Percentiles rank a stretch among this genome's conserved stretches.
Evolutionary conservation across 2,329 filamentous ascomycete genomes (phyloP).

Genomic region (Xylariaceae sp.): DNA sequence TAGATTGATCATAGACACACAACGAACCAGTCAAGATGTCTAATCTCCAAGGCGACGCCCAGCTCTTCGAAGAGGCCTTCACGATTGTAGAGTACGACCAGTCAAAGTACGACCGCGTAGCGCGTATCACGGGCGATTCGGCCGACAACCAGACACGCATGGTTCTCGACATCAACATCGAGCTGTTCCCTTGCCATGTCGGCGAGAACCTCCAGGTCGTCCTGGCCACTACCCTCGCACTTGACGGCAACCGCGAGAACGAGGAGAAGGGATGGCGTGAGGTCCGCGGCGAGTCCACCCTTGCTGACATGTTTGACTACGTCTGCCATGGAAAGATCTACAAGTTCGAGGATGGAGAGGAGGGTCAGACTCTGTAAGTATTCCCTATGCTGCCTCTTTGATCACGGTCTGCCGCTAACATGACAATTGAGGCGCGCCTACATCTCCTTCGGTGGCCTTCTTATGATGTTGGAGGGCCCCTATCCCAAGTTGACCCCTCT

Average conservation of each 20-base stretch:
- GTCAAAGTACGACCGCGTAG: constrained; percentile 92
- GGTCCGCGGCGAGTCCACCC: constrained; percentile 54
- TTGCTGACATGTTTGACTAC: constrained; percentile 81
- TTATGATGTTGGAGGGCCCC: constrained; percentile 88
- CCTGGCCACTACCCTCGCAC: constrained; percentile 76
- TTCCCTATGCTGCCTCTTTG: not conserved
- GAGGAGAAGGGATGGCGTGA: constrained; percentile 70
- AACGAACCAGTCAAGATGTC: constrained; percentile 34
- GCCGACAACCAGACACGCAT: constrained; percentile 71
- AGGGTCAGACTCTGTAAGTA: constrained; percentile 81
- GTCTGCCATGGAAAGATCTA: constrained; percentile 88
- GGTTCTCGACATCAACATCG: constrained; percentile 88
- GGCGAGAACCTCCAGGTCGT: constrained; percentile 78
- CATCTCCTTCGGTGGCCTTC: constrained; percentile 85
- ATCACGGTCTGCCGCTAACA: constrained; percentile 2
- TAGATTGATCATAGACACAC: too few relatives aligned
- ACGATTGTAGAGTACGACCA: constrained; percentile 73
- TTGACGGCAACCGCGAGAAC: constrained; percentile 39
- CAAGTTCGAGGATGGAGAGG: constrained; percentile 74
- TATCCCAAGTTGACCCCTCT: constrained; percentile 93
- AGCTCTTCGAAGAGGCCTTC: constrained; percentile 93
- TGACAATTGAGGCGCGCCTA: constrained; percentile 71
- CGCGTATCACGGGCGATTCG: constrained; percentile 75
- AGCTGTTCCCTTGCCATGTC: constrained; percentile 74
- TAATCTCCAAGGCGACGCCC: constrained; percentile 70